Evolutionary conservation across 352 stramenopile species (phyloP).

Genomic region (Globisporangium polare): DNA sequence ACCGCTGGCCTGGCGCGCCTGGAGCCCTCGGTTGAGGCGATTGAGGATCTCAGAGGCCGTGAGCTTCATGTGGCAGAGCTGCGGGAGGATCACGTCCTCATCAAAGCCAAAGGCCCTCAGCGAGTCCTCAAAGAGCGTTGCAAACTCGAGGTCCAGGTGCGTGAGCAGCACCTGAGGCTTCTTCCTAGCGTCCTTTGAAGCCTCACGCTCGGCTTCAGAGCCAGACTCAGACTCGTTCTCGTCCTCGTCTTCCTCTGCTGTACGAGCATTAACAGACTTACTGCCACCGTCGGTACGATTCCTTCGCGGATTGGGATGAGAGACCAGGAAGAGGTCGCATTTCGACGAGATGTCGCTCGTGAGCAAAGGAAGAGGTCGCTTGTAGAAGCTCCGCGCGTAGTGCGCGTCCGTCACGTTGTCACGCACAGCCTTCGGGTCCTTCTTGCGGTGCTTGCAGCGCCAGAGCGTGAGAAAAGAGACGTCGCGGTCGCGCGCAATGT

Average conservation of each 20-base stretch:
- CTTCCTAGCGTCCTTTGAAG: neutral
- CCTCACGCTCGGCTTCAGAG: neutral
- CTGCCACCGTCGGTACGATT: neutral
- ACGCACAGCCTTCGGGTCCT: neutral
- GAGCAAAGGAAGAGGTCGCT: conserved; percentile 11
- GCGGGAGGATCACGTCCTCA: conserved; percentile 33
- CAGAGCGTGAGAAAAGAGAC: conserved; percentile 41
- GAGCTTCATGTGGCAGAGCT: conserved; percentile 55
- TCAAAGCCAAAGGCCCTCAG: conserved; percentile 34
- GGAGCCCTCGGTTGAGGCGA: conserved; percentile 35
- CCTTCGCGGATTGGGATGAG: neutral
- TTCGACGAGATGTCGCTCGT: conserved; percentile 16
- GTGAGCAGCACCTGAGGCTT: neutral
- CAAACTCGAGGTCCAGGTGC: conserved; percentile 14
- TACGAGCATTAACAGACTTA: neutral
- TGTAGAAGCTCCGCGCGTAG: conserved; percentile 14
- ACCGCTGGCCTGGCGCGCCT: conserved; percentile 29
- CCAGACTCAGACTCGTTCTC: neutral
- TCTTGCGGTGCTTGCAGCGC: conserved; percentile 17
- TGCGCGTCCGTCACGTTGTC: conserved; percentile 9
- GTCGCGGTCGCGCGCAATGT: conserved; percentile 24
- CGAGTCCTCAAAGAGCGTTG: conserved; percentile 13
- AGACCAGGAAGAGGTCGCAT: conserved; percentile 21
- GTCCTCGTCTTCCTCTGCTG: conserved; percentile 3
- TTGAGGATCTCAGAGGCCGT: conserved; percentile 50